A percentile compares a stretch with the other conserved stretches of the same genome.
Evolutionary conservation across 179 eudicot genomes (phyloP).

Genomic region (Vitellaria paradoxa): DNA sequence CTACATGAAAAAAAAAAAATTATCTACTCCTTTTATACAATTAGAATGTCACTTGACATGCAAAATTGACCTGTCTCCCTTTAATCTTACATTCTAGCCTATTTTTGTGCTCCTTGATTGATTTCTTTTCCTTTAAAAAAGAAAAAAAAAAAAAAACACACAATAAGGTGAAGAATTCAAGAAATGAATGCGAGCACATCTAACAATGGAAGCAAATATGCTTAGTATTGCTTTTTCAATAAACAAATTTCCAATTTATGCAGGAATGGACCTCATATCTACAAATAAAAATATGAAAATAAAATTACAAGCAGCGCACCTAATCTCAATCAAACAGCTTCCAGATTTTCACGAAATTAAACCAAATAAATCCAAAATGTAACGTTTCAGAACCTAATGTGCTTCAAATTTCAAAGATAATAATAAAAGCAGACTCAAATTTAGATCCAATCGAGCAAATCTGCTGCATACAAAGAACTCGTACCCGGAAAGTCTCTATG

Average conservation of each 20-base stretch:
- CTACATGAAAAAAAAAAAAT: no score
- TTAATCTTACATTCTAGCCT: no score
- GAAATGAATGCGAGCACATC: no score
- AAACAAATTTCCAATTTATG: background rate
- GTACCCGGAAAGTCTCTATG: slow-evolving; percentile 52
- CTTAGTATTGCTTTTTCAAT: no score
- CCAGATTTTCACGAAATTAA: background rate
- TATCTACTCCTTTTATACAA: no score
- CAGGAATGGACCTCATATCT: background rate
- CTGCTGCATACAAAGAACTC: background rate
- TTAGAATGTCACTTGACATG: no score
- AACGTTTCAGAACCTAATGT: background rate
- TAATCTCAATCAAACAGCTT: background rate
- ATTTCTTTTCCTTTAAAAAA: no score
- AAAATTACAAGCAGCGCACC: background rate
- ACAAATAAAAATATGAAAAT: background rate
- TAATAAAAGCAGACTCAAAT: background rate
- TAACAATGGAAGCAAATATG: no score
- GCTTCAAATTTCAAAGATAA: background rate
- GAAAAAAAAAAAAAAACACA: no score
- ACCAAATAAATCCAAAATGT: background rate
- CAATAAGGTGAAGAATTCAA: no score
- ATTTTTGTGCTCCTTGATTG: no score
- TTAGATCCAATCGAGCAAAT: background rate
- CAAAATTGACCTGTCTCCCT: no score